Percentiles rank a stretch among this genome's conserved stretches.
phyloP scores from a whole-genome alignment of 495 filamentous ascomycete genomes.

The Daldinia loculata region DNA sequence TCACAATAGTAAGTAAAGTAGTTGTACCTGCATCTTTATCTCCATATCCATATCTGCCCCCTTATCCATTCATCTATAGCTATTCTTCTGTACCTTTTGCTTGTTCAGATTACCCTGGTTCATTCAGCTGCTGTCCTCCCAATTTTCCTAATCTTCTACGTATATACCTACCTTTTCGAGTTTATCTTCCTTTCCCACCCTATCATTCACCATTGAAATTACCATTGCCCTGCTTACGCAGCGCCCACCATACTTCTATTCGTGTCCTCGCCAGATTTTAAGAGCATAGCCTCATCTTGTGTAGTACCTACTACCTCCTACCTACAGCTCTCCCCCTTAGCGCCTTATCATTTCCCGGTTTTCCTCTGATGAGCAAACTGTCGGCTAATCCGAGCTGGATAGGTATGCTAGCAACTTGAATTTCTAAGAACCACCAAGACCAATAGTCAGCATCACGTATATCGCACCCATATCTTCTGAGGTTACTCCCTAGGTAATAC shows the following conservation, averaged over 20 bases:
- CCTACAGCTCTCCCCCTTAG: slow-evolving; percentile 27
- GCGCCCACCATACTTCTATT: slow-evolving; percentile 17
- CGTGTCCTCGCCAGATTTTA: slow-evolving; percentile 6
- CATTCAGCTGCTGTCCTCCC: slow-evolving; percentile 23
- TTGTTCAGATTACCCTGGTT: slow-evolving; percentile 9
- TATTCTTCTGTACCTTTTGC: neutral
- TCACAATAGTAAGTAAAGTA: slow-evolving; percentile 28
- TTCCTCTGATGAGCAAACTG: slow-evolving; percentile 10
- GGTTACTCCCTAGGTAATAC: slow-evolving; percentile 31
- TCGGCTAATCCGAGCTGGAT: slow-evolving; percentile 37
- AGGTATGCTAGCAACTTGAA: slow-evolving; percentile 18
- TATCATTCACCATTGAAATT: slow-evolving; percentile 14
- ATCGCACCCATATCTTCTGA: slow-evolving; percentile 22
- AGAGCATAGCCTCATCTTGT: slow-evolving; percentile 36
- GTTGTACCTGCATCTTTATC: slow-evolving; percentile 9
- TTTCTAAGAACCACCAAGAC: slow-evolving; percentile 13
- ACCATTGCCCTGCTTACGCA: slow-evolving; percentile 30
- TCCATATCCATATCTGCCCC: neutral
- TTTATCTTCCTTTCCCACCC: slow-evolving; percentile 6
- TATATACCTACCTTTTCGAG: slow-evolving; percentile 34
- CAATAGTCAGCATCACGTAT: slow-evolving; percentile 22
- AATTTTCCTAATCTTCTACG: neutral
- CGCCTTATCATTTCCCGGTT: slow-evolving; percentile 19
- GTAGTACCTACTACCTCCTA: slow-evolving; percentile 34
- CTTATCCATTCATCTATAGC: slow-evolving; percentile 1